Conservation (phyloP, 2,329 filamentous ascomycete genomes). For the Botrytis fragariae region DNA sequence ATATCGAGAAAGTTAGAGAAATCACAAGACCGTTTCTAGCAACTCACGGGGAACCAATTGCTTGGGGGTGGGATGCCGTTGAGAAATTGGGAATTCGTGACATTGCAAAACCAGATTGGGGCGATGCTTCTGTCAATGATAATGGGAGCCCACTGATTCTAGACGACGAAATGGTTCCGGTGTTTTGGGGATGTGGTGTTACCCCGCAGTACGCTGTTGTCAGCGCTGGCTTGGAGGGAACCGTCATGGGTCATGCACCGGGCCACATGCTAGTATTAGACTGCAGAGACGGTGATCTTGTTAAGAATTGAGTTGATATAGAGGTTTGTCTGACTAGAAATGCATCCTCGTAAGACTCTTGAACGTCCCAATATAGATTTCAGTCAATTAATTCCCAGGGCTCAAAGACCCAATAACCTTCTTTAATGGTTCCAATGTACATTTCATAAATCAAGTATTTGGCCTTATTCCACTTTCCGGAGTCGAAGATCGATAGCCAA, state of each 20-base stretch:
- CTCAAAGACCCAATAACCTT: background rate
- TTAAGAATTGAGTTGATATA: constrained; percentile 9
- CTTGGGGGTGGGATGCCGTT: constrained; percentile 61
- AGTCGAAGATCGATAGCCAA: background rate
- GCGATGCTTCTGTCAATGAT: constrained; percentile 46
- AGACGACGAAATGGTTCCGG: constrained; percentile 48
- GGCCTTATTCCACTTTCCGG: background rate
- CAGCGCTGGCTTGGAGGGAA: constrained; percentile 51
- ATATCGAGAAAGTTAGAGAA: constrained; percentile 52
- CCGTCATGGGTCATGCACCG: constrained; percentile 60
- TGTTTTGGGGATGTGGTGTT: constrained; percentile 65
- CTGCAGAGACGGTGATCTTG: constrained; percentile 31
- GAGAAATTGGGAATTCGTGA: constrained; percentile 52
- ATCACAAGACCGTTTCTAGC: constrained; percentile 54
- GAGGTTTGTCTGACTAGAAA: background rate
- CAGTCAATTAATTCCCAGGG: background rate
- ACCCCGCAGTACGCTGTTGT: constrained; percentile 65
- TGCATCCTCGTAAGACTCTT: background rate
- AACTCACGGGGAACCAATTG: constrained; percentile 63
- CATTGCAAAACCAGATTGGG: constrained; percentile 55
- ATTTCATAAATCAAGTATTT: background rate
- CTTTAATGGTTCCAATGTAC: background rate
- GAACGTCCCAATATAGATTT: background rate
- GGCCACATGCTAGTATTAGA: constrained; percentile 63
- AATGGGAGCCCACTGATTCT: constrained; percentile 32